Percentiles rank a stretch among this genome's conserved stretches.
phyloP scores from a whole-genome alignment of 306 rosid genomes.

The Canavalia ensiformis region DNA sequence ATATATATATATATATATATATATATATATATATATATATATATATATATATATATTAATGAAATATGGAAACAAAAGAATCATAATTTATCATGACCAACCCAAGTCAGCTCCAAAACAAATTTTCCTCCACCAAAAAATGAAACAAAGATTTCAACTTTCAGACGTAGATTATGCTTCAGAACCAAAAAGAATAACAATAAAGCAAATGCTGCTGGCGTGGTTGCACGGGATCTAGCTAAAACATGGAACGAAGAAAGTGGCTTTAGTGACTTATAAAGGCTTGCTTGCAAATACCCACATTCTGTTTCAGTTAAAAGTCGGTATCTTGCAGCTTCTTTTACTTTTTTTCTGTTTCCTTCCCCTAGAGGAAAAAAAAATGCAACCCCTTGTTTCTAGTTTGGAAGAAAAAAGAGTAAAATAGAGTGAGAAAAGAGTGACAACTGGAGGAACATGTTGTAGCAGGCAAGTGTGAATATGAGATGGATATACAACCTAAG shows the following conservation, averaged over 20 bases:
- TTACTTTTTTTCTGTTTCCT: constrained; percentile 30
- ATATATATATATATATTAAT: no score
- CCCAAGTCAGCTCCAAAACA: constrained; percentile 58
- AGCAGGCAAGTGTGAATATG: constrained; percentile 37
- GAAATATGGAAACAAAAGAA: constrained; percentile 12
- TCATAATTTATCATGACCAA: constrained; percentile 29
- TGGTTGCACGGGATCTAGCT: constrained; percentile 50
- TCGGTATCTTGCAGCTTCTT: constrained; percentile 51
- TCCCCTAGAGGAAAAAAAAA: constrained; percentile 29
- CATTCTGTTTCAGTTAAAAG: constrained; percentile 65
- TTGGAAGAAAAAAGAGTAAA: constrained; percentile 21
- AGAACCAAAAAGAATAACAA: constrained; percentile 39
- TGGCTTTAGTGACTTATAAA: constrained; percentile 58
- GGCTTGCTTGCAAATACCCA: constrained; percentile 53
- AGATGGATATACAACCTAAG: constrained; percentile 40
- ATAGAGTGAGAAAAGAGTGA: constrained; percentile 22
- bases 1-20: no score
- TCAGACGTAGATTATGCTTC: constrained; percentile 43
- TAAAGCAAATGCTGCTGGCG: constrained; percentile 53
- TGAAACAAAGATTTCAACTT: constrained; percentile 48
- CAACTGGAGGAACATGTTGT: constrained; percentile 36
- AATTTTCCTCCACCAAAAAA: constrained; percentile 57
- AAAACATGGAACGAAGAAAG: constrained; percentile 48
- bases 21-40: no score
- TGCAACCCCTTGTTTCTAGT: not conserved